These are phyloP conservation scores for Abelmoschus esculentus DNA, from an alignment of 345 rosid genomes.

Conservation along the genomic window DNA sequence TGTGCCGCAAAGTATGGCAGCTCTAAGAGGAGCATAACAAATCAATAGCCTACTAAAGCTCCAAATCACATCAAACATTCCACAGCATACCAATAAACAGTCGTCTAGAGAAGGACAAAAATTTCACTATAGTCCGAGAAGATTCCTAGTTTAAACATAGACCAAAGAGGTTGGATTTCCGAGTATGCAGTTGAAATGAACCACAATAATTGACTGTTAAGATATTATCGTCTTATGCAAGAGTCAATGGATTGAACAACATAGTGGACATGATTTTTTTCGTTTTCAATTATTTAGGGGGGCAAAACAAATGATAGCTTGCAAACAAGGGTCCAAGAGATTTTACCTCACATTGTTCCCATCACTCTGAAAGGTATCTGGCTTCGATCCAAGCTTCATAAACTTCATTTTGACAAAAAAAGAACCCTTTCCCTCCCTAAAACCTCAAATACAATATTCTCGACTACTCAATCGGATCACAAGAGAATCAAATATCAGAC, in stretches of 20 bases:
- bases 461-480: conserved; percentile 16
- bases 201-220: not conserved
- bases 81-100: not conserved
- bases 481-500: conserved; percentile 19
- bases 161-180: not conserved
- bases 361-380: conserved; percentile 58
- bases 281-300: not conserved
- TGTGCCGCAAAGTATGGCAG: not conserved
- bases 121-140: not conserved
- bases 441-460: conserved; percentile 12
- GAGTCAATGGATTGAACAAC: conserved; percentile 12
- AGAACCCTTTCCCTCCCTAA: conserved; percentile 13
- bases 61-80: conserved; percentile 1
- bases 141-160: not conserved
- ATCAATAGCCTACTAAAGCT: not conserved
- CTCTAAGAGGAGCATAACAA: not conserved
- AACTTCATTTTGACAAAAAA: conserved; percentile 65
- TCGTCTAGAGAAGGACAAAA: conserved; percentile 2
- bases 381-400: conserved; percentile 89
- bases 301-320: not conserved
- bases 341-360: conserved; percentile 40
- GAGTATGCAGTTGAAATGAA: conserved; percentile 3
- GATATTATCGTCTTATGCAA: conserved; percentile 6
- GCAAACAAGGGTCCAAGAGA: conserved; percentile 1
- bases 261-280: not conserved